These are phyloP conservation scores for Paramyrothecium roridum DNA, from an alignment of 2,329 filamentous ascomycete species.

Conservation along the genomic window DNA sequence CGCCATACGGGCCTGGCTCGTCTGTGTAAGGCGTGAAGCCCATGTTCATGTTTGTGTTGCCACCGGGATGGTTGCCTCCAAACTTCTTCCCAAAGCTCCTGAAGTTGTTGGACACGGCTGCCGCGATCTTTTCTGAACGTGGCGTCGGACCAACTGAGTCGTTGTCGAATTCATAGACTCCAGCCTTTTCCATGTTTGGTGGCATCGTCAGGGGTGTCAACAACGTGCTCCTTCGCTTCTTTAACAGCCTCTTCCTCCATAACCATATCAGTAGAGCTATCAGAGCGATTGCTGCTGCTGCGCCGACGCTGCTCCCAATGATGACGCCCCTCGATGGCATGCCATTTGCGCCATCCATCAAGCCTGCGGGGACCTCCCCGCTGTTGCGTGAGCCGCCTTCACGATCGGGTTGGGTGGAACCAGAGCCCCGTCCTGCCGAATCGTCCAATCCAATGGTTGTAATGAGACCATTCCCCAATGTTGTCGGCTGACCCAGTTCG, in stretches of 20 bases:
- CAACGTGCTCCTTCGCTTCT: slow-evolving; percentile 42
- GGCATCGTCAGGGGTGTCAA: slow-evolving; percentile 44
- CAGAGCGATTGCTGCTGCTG: slow-evolving; percentile 37
- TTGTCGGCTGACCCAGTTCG: slow-evolving; percentile 1
- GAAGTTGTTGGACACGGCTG: slow-evolving; percentile 24
- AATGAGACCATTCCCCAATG: slow-evolving; percentile 11
- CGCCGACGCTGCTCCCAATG: slow-evolving; percentile 49
- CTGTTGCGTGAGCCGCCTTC: not conserved
- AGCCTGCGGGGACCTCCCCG: not conserved
- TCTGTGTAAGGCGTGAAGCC: slow-evolving; percentile 51
- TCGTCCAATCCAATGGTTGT: slow-evolving; percentile 14
- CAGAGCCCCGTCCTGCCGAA: slow-evolving; percentile 4
- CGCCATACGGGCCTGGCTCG: not conserved
- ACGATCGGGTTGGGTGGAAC: not conserved
- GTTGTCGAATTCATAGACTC: slow-evolving; percentile 31
- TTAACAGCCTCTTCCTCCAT: slow-evolving; percentile 38
- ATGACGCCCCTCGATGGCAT: slow-evolving; percentile 31
- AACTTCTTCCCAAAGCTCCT: slow-evolving; percentile 18
- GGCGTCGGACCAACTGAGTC: slow-evolving; percentile 48
- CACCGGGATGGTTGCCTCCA: slow-evolving; percentile 7
- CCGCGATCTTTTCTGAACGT: slow-evolving; percentile 26
- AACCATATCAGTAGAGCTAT: slow-evolving; percentile 49
- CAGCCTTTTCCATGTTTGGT: slow-evolving; percentile 8
- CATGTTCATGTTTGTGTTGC: slow-evolving; percentile 45
- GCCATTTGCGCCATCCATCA: slow-evolving; percentile 4